Conservation (phyloP, 139 green algal genomes). For the Chlamydomonas schloesseri region DNA sequence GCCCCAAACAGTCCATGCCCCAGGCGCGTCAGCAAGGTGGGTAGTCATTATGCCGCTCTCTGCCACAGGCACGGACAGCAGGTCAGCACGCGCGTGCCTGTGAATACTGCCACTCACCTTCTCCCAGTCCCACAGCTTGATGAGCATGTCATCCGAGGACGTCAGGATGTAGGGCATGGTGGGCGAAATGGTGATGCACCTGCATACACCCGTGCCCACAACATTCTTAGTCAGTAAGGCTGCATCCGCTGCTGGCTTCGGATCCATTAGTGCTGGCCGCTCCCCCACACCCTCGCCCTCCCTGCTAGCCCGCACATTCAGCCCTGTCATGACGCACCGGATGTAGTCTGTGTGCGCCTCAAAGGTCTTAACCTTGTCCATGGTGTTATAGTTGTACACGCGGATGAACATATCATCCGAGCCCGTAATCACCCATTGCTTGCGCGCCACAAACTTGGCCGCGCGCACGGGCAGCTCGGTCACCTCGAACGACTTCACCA, state of each 20-base stretch:
- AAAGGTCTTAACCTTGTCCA: conserved; percentile 97
- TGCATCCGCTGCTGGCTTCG: too few species aligned
- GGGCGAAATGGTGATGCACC: conserved; percentile 94
- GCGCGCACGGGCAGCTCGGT: conserved; percentile 96
- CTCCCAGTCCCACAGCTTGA: conserved; percentile 99
- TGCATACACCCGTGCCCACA: conserved; percentile 52
- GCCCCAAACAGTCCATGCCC: too few species aligned
- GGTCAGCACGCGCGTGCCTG: too few species aligned
- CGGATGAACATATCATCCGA: conserved; percentile 98
- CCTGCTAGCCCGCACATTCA: too few species aligned
- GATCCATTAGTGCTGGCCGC: too few species aligned
- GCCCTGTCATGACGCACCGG: conserved; percentile 75
- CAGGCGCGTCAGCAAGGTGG: too few species aligned
- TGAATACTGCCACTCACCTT: conserved; percentile 61
- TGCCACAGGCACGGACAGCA: too few species aligned
- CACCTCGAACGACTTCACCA: conserved; percentile 99
- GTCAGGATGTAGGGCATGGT: conserved; percentile 94
- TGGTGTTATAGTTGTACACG: conserved; percentile 99
- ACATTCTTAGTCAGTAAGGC: neutral
- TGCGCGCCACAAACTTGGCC: conserved; percentile 97
- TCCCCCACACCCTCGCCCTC: too few species aligned
- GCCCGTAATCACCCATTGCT: conserved; percentile 97
- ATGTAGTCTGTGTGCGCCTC: conserved; percentile 99
- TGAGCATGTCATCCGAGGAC: conserved; percentile 98
- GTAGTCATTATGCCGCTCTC: too few species aligned